Base-by-base conservation (phyloP, 495 filamentous ascomycete genomes). In the Gamarada debralockiae region DNA sequence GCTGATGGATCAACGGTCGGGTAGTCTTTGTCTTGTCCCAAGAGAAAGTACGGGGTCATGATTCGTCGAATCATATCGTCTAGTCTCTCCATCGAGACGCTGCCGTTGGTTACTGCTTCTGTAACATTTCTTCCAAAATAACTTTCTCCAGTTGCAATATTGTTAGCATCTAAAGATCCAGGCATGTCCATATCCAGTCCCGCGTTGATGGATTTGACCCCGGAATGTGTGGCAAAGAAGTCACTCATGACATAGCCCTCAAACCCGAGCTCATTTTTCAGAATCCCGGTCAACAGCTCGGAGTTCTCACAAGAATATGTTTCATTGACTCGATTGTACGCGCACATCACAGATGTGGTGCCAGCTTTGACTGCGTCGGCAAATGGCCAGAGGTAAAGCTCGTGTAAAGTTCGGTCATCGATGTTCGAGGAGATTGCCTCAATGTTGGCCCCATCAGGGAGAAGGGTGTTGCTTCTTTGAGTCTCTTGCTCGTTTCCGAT, bases 111-210 rank as follows among this genome's bases (percentile, higher is more conserved):
- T 7, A 96, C 84, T 5, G 86, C 85, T 50, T 90, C 63, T 0
- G 91, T 89, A 55, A 97, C 73, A 68, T 96, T 97, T 23, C 83
- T 69, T 17, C 92, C 92, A 83, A 85, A 97, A 75, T 77, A 97
- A 20, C 86, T 84, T 29, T 18, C 40, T 21, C 83, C 86, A 31
- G 74, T 41, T 7, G 10, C 79, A 61, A 86, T 76, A 67, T 95
- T 53, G 41, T 84, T 23, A 36, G 18, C 91, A 23, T 65, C 52
- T 3, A 82, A 78, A 60, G 96, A 90, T 55, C 92, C 92, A 23
- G 92, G 92, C 91, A 96, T 96, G 6, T 81, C 80, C 90, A 95
- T 92, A 64, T 97, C 92, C 45, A 96, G 67, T 43, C 92, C 92
- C 37, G 90, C 92, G 23, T 89, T 70, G 25, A 88, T 86, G 50